Evolutionary conservation across 352 stramenopile genomes (phyloP), one percentile per base, ranked within the genome.

Genomic region (Phytopythium litorale): DNA sequence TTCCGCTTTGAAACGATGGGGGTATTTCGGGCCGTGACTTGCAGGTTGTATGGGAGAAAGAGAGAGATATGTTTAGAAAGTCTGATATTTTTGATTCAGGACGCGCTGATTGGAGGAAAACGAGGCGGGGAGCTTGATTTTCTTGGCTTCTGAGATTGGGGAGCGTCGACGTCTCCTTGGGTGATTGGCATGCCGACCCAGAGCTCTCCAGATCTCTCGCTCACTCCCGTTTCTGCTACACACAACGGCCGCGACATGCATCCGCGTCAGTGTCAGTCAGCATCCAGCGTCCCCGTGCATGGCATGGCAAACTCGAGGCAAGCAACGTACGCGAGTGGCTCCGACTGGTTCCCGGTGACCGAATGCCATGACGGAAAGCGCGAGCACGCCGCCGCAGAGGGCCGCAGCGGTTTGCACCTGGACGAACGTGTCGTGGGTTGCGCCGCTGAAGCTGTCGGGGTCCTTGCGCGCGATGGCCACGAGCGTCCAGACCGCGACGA

Each of bases 401-500:
- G 70, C 68, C 7, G 73, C 77, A 5, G 62, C 62, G 0, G 73
- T 64, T 53, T 88, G 81, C 48, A 89, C 58, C 18, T 76, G 69
- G 9, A 75, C 55, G 33, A 76, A 68, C 35, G 77, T 72, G 23
- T 75, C 63, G 2, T 58, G 50, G 16, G 70, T 43, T 42, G 63
- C 33, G 8, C 45, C 23, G 19, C 66, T 59, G 21, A 84, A 68
- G 16, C 40, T 53, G 0, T 63, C 62, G 23, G 63, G 42, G 46
- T 79, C 63, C 58, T 87, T 87, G 23, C 68, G 68, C 1, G 73
- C 77, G 56, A 91, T 64, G 30, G 68, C 75, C 13, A 87, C 43
- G 19, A 88, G 71, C 49, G 73, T 56, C 80, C 78, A 91, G 35
- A 58, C 67, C 5, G 71, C 68, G 11, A 89, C 78, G 15, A 87